Percentiles rank a stretch among this genome's conserved stretches.
These are phyloP conservation scores for Diaporthe sp. DNA, from an alignment of 2,329 filamentous ascomycete species.

Conservation along the genomic window DNA sequence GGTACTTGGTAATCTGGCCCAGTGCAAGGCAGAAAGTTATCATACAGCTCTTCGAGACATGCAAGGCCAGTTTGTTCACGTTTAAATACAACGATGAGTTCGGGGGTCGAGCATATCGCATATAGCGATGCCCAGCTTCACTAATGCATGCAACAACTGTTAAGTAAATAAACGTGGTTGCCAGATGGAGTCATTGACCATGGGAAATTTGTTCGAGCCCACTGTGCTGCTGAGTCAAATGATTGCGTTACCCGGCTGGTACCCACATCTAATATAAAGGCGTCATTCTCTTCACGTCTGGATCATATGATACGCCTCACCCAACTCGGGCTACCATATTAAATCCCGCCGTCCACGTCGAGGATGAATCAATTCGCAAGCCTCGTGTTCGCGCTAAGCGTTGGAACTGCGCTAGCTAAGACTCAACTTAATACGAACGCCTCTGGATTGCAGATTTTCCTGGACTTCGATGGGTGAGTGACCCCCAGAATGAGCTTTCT, in stretches of 20 bases:
- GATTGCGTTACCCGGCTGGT: not conserved
- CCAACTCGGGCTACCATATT: not conserved
- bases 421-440: not conserved
- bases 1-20: too few species aligned
- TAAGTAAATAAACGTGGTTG: not conserved
- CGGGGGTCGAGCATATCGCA: not conserved
- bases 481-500: too few species aligned
- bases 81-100: not conserved
- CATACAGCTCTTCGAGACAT: too few species aligned
- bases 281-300: not conserved
- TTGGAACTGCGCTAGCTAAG: not conserved
- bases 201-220: not conserved
- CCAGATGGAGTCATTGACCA: not conserved
- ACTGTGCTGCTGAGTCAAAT: not conserved
- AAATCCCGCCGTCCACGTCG: too few species aligned
- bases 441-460: not conserved
- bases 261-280: not conserved
- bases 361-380: not conserved
- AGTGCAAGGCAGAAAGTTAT: too few species aligned
- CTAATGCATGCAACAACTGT: not conserved
- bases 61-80: not conserved
- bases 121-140: not conserved
- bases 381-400: not conserved
- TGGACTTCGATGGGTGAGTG: constrained; percentile 14
- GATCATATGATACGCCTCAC: not conserved